These are phyloP conservation scores for Mucor irregularis DNA, from an alignment of 371 early-diverging fungal genomes.

Conservation along the genomic window DNA sequence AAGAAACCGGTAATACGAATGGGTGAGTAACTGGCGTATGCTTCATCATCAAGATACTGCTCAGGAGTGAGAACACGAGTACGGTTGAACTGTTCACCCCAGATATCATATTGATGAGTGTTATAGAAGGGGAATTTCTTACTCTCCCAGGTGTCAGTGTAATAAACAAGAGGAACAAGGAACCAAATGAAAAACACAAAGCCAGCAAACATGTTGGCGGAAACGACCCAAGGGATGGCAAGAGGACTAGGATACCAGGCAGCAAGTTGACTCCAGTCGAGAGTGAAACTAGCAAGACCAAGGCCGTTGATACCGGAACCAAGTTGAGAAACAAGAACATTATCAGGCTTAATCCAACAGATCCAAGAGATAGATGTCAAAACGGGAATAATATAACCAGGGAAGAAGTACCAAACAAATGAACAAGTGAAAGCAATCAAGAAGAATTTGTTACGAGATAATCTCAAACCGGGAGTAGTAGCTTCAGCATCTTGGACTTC, in stretches of 20 bases:
- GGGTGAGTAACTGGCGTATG: constrained; percentile 67
- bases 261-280: constrained; percentile 61
- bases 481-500: constrained; percentile 37
- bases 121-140: constrained; percentile 63
- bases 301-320: constrained; percentile 57
- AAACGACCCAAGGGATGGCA: constrained; percentile 63
- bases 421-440: constrained; percentile 54
- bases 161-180: constrained; percentile 67
- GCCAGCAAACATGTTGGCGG: constrained; percentile 65
- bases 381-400: constrained; percentile 59
- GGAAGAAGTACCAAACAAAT: constrained; percentile 52
- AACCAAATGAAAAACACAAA: constrained; percentile 70
- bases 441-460: constrained; percentile 63
- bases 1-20: constrained; percentile 77
- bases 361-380: constrained; percentile 51
- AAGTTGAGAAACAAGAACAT: constrained; percentile 54
- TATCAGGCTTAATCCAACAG: constrained; percentile 70
- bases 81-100: constrained; percentile 51
- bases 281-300: constrained; percentile 58
- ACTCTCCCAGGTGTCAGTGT: constrained; percentile 62
- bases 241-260: constrained; percentile 45
- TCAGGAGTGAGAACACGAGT: constrained; percentile 57
- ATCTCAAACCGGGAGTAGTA: constrained; percentile 24
- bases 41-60: constrained; percentile 57
- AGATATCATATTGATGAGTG: constrained; percentile 56